A percentile compares a stretch with the other conserved stretches of the same genome.
phyloP scores from a whole-genome alignment of 768 basidiomycete genomes.

The Termitomyces sp. region DNA sequence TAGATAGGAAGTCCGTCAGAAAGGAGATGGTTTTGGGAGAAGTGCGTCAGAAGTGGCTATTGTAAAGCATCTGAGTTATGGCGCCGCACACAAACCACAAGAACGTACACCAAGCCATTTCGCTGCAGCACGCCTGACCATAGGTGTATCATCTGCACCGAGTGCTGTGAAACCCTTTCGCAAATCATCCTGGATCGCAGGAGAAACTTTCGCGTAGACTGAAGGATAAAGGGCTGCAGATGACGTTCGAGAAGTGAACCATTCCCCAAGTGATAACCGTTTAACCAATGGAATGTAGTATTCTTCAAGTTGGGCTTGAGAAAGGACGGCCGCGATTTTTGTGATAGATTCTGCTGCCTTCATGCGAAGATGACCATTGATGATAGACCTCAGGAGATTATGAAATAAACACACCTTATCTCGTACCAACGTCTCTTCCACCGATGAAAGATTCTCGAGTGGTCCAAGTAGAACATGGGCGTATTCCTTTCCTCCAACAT shows the following conservation, averaged over 20 bases:
- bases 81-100: neutral
- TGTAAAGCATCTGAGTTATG: neutral
- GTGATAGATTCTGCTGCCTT: slow-evolving; percentile 96
- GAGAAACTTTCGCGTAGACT: slow-evolving; percentile 78
- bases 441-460: slow-evolving; percentile 91
- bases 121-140: slow-evolving; percentile 95
- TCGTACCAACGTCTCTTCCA: slow-evolving; percentile 96
- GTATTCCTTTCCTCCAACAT: slow-evolving; percentile 84
- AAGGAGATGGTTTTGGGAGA: slow-evolving; percentile 77
- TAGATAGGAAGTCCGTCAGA: slow-evolving; percentile 90
- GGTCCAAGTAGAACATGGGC: slow-evolving; percentile 90
- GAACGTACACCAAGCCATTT: slow-evolving; percentile 90
- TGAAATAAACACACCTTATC: slow-evolving; percentile 77
- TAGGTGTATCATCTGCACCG: slow-evolving; percentile 93
- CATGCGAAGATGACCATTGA: slow-evolving; percentile 5
- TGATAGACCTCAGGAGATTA: slow-evolving; percentile 6
- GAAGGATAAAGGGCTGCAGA: slow-evolving; percentile 91
- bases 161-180: slow-evolving; percentile 81
- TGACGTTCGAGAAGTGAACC: slow-evolving; percentile 98
- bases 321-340: slow-evolving; percentile 78
- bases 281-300: slow-evolving; percentile 89
- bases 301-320: slow-evolving; percentile 78
- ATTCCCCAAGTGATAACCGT: slow-evolving; percentile 89
- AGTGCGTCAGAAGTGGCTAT: slow-evolving; percentile 76
- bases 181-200: slow-evolving; percentile 78